phyloP scores from a whole-genome alignment of 2,329 filamentous ascomycete species.

The Trichoderma lentiforme region DNA sequence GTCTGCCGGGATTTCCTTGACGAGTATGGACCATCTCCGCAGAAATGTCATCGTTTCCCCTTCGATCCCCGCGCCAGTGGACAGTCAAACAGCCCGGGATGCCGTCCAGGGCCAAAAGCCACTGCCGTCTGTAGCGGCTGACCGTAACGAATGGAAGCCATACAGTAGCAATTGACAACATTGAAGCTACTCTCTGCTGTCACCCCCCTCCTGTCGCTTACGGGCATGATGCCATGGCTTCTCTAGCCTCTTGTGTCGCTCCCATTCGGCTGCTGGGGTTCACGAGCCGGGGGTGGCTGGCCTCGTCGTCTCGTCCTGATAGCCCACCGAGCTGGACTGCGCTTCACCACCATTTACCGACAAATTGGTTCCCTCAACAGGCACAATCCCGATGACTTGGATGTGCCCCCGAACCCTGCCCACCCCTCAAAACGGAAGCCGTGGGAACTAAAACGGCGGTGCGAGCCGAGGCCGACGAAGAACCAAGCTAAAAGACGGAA shows the following conservation, averaged over 20 bases:
- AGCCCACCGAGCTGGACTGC: slow-evolving; percentile 3
- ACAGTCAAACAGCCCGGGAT: not conserved
- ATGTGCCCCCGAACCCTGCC: slow-evolving; percentile 24
- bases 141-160: slow-evolving; percentile 4
- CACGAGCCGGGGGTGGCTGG: slow-evolving; percentile 14
- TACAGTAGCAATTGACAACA: not conserved
- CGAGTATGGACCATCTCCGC: not conserved
- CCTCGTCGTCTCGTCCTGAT: slow-evolving; percentile 13
- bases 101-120: not conserved
- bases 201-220: slow-evolving; percentile 6
- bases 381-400: slow-evolving; percentile 7
- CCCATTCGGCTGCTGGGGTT: slow-evolving; percentile 12
- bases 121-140: slow-evolving; percentile 7
- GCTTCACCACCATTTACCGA: slow-evolving; percentile 11
- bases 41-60: not conserved
- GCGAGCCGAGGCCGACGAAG: slow-evolving; percentile 37
- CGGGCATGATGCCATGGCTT: not conserved
- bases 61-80: not conserved
- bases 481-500: slow-evolving; percentile 31
- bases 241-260: not conserved
- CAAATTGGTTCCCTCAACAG: not conserved
- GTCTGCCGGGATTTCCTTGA: not conserved
- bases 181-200: not conserved
- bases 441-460: slow-evolving; percentile 32
- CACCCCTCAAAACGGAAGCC: slow-evolving; percentile 21